phyloP scores from a whole-genome alignment of 202 grass and related monocot genomes.

The Zizania palustris region DNA sequence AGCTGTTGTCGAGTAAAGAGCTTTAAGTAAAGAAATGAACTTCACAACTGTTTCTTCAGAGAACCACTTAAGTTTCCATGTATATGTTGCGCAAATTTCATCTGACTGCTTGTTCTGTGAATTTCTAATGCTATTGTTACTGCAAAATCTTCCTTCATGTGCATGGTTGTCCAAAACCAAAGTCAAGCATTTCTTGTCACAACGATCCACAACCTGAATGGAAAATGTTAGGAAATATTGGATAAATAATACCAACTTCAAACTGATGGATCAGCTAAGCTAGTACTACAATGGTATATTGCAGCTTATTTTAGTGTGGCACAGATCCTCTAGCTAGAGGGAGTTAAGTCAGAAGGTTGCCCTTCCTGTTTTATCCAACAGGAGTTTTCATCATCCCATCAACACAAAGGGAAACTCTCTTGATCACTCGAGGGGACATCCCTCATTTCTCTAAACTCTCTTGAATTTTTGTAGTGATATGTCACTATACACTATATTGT shows the following conservation, averaged over 20 bases:
- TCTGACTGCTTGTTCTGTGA: constrained; percentile 37
- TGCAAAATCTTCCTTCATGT: constrained; percentile 31
- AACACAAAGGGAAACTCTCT: too few relatives aligned
- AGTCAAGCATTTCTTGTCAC: constrained; percentile 57
- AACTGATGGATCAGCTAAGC: constrained; percentile 9
- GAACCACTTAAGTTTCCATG: constrained; percentile 83
- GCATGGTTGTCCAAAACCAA: constrained; percentile 51
- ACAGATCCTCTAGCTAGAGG: background rate
- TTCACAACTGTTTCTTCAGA: constrained; percentile 71
- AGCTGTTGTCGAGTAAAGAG: constrained; percentile 52
- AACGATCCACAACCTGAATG: constrained; percentile 60
- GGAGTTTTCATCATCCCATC: too few relatives aligned
- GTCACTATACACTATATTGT: too few relatives aligned
- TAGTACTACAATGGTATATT: constrained; percentile 8
- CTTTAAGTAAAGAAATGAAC: constrained; percentile 80
- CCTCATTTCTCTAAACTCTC: too few relatives aligned
- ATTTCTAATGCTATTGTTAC: constrained; percentile 27
- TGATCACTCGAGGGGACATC: too few relatives aligned
- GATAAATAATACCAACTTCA: constrained; percentile 1
- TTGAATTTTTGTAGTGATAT: too few relatives aligned
- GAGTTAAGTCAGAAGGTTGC: background rate
- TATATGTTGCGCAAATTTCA: constrained; percentile 46
- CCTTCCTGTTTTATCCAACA: too few relatives aligned
- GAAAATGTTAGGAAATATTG: constrained; percentile 9
- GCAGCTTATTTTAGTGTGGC: background rate